phyloP scores from a whole-genome alignment of 768 basidiomycete genomes.

The Tricholoma furcatifolium region DNA sequence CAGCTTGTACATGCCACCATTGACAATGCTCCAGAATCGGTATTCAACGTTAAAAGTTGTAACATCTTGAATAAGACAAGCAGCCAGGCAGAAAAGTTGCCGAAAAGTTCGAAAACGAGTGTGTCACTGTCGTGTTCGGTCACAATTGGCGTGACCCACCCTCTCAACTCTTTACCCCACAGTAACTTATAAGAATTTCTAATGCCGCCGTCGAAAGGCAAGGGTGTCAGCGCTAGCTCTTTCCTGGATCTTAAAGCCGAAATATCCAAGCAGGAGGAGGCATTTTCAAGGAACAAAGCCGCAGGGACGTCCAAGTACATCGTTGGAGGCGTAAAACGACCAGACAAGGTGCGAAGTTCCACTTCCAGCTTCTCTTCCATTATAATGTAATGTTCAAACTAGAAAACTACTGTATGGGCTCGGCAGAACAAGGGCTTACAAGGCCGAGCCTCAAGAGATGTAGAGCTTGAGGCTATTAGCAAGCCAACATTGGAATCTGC shows the following conservation, averaged over 20 bases:
- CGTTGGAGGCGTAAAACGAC: slow-evolving; percentile 61
- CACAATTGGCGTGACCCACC: no score
- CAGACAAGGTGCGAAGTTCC: slow-evolving; percentile 59
- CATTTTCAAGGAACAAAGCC: slow-evolving; percentile 57
- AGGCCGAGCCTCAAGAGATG: slow-evolving; percentile 61
- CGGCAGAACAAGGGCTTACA: slow-evolving; percentile 75
- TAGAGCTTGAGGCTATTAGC: slow-evolving; percentile 68
- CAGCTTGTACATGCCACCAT: no score
- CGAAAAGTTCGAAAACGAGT: no score
- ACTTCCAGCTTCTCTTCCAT: not conserved
- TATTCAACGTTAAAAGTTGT: no score
- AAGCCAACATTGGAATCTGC: slow-evolving; percentile 72
- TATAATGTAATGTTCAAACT: not conserved
- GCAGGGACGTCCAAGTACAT: slow-evolving; percentile 52
- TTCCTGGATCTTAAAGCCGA: slow-evolving; percentile 85
- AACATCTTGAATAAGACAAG: no score
- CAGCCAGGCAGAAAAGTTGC: no score
- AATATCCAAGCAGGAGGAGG: slow-evolving; percentile 59
- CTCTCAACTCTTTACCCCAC: no score
- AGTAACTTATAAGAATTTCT: no score
- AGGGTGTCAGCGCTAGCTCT: slow-evolving; percentile 69
- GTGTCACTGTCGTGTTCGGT: no score
- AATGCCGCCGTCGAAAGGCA: slow-evolving; percentile 44
- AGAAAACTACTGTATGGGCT: slow-evolving; percentile 82
- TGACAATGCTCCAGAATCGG: no score